Conservation (phyloP, 2,329 filamentous ascomycete species). For the Scolecobasidium constrictum region DNA sequence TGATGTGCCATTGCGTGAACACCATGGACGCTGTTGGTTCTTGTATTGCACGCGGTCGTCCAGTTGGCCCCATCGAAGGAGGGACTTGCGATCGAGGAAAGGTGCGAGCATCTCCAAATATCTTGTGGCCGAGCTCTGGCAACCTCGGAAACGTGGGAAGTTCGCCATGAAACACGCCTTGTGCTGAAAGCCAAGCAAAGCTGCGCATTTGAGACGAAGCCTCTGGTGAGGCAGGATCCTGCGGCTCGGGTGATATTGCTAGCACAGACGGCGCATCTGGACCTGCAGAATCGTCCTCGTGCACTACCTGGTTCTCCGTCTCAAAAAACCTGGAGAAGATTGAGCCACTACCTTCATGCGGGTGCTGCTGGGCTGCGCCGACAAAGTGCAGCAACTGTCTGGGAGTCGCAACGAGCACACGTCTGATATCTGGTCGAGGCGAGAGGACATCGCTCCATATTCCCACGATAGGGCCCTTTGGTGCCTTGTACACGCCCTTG, state of each 20-base stretch:
- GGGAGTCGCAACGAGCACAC: slow-evolving; percentile 72
- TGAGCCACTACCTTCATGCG: slow-evolving; percentile 67
- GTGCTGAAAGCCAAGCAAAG: slow-evolving; percentile 83
- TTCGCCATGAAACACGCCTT: slow-evolving; percentile 81
- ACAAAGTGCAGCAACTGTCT: slow-evolving; percentile 69
- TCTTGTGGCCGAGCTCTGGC: slow-evolving; percentile 56
- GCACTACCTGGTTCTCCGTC: slow-evolving; percentile 64
- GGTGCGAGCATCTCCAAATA: slow-evolving; percentile 72
- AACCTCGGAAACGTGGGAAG: slow-evolving; percentile 52
- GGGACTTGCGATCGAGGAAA: slow-evolving; percentile 64
- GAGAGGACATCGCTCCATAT: slow-evolving; percentile 69
- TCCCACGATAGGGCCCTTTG: slow-evolving; percentile 75
- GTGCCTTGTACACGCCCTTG: slow-evolving; percentile 69
- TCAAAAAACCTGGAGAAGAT: slow-evolving; percentile 87
- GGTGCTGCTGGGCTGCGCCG: slow-evolving; percentile 62
- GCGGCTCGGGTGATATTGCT: slow-evolving; percentile 64
- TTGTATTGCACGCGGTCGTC: slow-evolving; percentile 52
- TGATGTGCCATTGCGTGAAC: slow-evolving; percentile 86
- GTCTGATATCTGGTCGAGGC: slow-evolving; percentile 58
- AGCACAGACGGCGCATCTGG: slow-evolving; percentile 53
- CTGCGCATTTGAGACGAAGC: slow-evolving; percentile 54
- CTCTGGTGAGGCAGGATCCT: slow-evolving; percentile 39
- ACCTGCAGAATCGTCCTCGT: slow-evolving; percentile 57
- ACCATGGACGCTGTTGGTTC: slow-evolving; percentile 71
- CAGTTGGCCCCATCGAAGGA: slow-evolving; percentile 52